Conservation (phyloP, 331 rosid genomes). For the Erythrophleum ivorense region DNA sequence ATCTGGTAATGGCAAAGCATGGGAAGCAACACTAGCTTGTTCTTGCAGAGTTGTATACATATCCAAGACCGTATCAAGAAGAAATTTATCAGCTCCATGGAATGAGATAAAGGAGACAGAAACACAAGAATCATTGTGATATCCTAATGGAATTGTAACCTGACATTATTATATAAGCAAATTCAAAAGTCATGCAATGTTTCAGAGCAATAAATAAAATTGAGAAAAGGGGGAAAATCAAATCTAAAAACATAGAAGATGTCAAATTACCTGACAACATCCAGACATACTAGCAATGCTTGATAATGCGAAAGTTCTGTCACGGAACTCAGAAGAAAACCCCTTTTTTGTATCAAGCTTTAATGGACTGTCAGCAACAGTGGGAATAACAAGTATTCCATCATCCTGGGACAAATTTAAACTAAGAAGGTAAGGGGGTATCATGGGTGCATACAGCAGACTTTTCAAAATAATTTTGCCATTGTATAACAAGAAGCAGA, state of each 20-base stretch:
- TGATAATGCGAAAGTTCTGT: slow-evolving; percentile 46
- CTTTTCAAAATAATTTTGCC: slow-evolving; percentile 1
- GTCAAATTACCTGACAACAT: slow-evolving; percentile 55
- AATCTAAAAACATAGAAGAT: slow-evolving; percentile 19
- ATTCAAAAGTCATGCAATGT: neutral
- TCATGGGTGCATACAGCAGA: slow-evolving; percentile 12
- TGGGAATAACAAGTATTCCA: slow-evolving; percentile 63
- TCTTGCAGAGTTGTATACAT: slow-evolving; percentile 50
- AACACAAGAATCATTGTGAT: slow-evolving; percentile 39
- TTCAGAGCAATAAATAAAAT: slow-evolving; percentile 36
- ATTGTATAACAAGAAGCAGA: slow-evolving; percentile 19
- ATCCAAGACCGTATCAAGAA: slow-evolving; percentile 59
- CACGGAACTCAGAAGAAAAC: slow-evolving; percentile 49
- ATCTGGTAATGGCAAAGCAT: slow-evolving; percentile 39
- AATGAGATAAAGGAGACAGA: slow-evolving; percentile 56
- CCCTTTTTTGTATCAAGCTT: slow-evolving; percentile 46
- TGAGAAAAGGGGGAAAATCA: slow-evolving; percentile 20
- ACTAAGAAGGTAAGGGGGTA: slow-evolving; percentile 18
- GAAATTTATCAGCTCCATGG: slow-evolving; percentile 60
- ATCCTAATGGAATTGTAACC: slow-evolving; percentile 57
- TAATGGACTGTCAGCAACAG: slow-evolving; percentile 52
- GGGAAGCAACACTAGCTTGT: slow-evolving; percentile 40
- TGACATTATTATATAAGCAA: slow-evolving; percentile 35
- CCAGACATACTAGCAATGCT: slow-evolving; percentile 62
- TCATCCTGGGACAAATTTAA: slow-evolving; percentile 46